These are phyloP conservation scores for Casaregolazyma suthepensis DNA, from an alignment of 1,139 yeast genomes.

Conservation along the genomic window DNA sequence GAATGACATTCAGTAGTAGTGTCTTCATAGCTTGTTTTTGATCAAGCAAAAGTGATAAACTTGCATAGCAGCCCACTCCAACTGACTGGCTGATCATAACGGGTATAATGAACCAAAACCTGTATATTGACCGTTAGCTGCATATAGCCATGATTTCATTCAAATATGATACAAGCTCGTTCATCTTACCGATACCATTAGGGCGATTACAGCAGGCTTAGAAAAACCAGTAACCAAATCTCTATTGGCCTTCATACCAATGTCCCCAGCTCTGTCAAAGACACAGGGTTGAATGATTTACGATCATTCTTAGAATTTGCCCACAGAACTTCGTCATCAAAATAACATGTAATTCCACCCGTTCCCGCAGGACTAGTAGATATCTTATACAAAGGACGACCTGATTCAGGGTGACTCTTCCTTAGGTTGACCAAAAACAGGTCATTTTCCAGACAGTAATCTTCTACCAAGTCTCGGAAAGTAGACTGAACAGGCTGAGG, in stretches of 20 bases:
- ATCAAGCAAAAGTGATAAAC: too few relatives aligned
- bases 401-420: constrained; percentile 30
- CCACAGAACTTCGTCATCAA: constrained; percentile 46
- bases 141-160: too few relatives aligned
- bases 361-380: constrained; percentile 29
- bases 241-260: not conserved
- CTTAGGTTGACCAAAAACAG: constrained; percentile 33
- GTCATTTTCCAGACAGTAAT: constrained; percentile 35
- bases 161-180: not conserved
- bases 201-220: too few relatives aligned
- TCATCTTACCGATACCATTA: not conserved
- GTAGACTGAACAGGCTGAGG: constrained; percentile 18
- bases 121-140: not conserved
- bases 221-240: not conserved
- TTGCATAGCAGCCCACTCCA: too few relatives aligned
- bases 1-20: too few relatives aligned
- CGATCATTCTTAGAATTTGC: constrained; percentile 20
- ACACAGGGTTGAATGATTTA: constrained; percentile 21
- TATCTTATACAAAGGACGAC: constrained; percentile 35
- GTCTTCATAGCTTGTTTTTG: too few relatives aligned
- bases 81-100: not conserved
- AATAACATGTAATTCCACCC: constrained; percentile 33
- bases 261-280: constrained; percentile 24
- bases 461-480: constrained; percentile 48
- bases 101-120: not conserved